phyloP scores from a whole-genome alignment of 352 stramenopile genomes.

The Phytophthora boehmeriae region DNA sequence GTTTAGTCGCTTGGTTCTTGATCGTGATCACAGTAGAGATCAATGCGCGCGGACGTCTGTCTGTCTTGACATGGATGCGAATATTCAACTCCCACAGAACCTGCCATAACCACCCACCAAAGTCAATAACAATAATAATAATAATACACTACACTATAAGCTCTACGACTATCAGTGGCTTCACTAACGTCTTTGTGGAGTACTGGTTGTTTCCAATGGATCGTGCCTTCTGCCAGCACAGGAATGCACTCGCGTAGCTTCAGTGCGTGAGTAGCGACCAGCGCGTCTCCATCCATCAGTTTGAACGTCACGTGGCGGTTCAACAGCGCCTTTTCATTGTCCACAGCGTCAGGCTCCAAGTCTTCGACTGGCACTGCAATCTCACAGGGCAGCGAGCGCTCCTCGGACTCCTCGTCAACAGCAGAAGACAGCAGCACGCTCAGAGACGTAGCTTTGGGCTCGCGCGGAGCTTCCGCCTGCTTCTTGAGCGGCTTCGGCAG shows the following conservation, averaged over 20 bases:
- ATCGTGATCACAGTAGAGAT: slow-evolving; percentile 45
- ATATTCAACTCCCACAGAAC: slow-evolving; percentile 39
- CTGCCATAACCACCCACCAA: slow-evolving; percentile 13
- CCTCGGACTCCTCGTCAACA: slow-evolving; percentile 14
- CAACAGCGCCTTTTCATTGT: slow-evolving; percentile 46
- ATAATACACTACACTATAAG: neutral
- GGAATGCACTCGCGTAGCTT: slow-evolving; percentile 58
- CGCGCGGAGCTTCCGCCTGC: neutral
- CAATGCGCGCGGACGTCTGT: slow-evolving; percentile 50
- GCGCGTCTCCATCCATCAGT: slow-evolving; percentile 29
- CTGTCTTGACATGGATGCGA: slow-evolving; percentile 42
- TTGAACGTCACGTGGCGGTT: slow-evolving; percentile 47
- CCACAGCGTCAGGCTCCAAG: slow-evolving; percentile 10
- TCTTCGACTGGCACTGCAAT: slow-evolving; percentile 37
- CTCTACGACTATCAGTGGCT: neutral
- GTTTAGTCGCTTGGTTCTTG: slow-evolving; percentile 38
- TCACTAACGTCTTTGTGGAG: slow-evolving; percentile 36
- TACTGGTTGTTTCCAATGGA: slow-evolving; percentile 48
- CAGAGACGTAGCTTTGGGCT: slow-evolving; percentile 12
- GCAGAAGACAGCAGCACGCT: slow-evolving; percentile 21
- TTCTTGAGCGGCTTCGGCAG: slow-evolving; percentile 22
- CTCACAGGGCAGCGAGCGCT: slow-evolving; percentile 40
- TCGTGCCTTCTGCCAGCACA: slow-evolving; percentile 43
- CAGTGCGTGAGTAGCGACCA: slow-evolving; percentile 40
- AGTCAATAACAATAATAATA: neutral